These are phyloP conservation scores for Simplicillium aogashimaense DNA, from an alignment of 2,329 filamentous ascomycete genomes.

Conservation along the genomic window DNA sequence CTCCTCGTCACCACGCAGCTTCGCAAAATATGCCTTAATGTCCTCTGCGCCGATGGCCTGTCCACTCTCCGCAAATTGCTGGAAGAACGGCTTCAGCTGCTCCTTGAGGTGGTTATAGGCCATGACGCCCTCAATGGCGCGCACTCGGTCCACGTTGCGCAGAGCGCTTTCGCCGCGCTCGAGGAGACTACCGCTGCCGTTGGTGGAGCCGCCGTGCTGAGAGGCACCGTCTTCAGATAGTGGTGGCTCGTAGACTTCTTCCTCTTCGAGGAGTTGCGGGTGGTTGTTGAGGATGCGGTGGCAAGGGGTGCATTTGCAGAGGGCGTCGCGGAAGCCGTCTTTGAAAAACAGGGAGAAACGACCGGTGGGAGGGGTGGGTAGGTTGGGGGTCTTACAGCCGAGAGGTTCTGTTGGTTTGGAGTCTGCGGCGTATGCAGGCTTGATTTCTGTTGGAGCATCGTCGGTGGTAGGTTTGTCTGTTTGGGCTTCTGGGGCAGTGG, in stretches of 20 bases:
- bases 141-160: constrained; percentile 82
- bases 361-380: constrained; percentile 45
- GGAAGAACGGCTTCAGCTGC: constrained; percentile 88
- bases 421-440: neutral
- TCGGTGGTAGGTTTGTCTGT: constrained; percentile 7
- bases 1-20: constrained; percentile 77
- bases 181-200: constrained; percentile 72
- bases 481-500: no score
- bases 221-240: constrained; percentile 57
- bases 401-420: constrained; percentile 8
- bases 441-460: constrained; percentile 9
- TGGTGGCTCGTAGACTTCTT: constrained; percentile 88
- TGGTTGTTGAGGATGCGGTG: constrained; percentile 63
- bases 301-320: constrained; percentile 79
- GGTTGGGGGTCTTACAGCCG: constrained; percentile 49
- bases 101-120: constrained; percentile 95
- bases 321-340: constrained; percentile 64
- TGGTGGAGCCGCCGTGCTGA: constrained; percentile 43
- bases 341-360: constrained; percentile 76
- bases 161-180: constrained; percentile 90
- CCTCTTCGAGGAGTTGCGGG: constrained; percentile 81
- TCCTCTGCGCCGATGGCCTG: constrained; percentile 85
- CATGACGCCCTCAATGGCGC: constrained; percentile 94
- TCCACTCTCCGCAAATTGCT: constrained; percentile 88
- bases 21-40: constrained; percentile 94